phyloP scores from a whole-genome alignment of 208 protist species.

The Trypanosoma melophagium region DNA sequence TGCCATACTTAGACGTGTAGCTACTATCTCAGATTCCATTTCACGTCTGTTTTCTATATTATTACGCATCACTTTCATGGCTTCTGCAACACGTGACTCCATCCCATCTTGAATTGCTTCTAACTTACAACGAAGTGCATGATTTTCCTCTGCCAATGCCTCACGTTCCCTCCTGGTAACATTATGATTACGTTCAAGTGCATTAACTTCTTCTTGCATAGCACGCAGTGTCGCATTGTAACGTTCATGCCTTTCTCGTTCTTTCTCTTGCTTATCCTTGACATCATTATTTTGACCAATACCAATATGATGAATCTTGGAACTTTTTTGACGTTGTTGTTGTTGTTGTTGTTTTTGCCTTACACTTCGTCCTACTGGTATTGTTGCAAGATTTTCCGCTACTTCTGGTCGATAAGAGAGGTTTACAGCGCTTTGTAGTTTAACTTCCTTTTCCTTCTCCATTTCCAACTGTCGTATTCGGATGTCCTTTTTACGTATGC shows the following conservation, averaged over 20 bases:
- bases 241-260: slow-evolving; percentile 6
- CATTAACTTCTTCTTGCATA: slow-evolving; percentile 25
- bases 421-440: neutral
- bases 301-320: neutral
- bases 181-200: slow-evolving; percentile 20
- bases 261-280: neutral
- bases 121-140: slow-evolving; percentile 20
- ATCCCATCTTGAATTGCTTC: slow-evolving; percentile 21
- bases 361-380: neutral
- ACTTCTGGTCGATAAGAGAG: neutral
- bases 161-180: slow-evolving; percentile 16
- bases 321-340: slow-evolving; percentile 1
- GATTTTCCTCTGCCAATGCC: slow-evolving; percentile 22
- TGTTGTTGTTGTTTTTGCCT: neutral
- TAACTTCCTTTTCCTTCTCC: slow-evolving; percentile 17
- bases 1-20: slow-evolving; percentile 63
- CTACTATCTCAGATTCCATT: slow-evolving; percentile 58
- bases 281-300: neutral
- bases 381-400: slow-evolving; percentile 6
- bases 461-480: slow-evolving; percentile 11
- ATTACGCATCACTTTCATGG: slow-evolving; percentile 15
- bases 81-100: slow-evolving; percentile 20
- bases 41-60: slow-evolving; percentile 29
- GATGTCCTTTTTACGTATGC: slow-evolving; percentile 5
- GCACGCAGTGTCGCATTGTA: slow-evolving; percentile 21